Base-by-base conservation (phyloP, 805 yeast species). In the Ogataea nakhonphanomensis region DNA sequence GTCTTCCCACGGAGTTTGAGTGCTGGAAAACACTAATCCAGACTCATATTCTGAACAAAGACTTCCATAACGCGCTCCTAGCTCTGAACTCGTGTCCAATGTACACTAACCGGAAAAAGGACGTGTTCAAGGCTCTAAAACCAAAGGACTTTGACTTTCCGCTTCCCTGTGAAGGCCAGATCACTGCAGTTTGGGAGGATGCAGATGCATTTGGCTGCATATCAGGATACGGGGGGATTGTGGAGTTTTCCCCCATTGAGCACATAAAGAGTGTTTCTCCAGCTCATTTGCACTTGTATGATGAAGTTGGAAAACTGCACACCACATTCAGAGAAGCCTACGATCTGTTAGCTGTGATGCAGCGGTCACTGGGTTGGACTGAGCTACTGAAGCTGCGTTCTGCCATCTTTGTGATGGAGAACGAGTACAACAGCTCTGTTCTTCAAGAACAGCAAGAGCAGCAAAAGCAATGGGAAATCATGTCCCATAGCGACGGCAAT, bases 321-420 rank as follows among this genome's bases (percentile, higher is more conserved):
- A 75, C 79, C 4, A 76, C 85, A 1, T 76, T 77, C 45, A 62
- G 65, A 23, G 64, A 64, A 38, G 86, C 85, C 1, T 91, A 87
- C 58, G 81, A 80, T 30, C 62, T 89, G 41, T 62, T 91, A 41
- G 79, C 95, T 4, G 68, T 78, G 7, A 73, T 93, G 48, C 78
- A 81, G 3, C 73, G 81, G 13, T 64, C 71, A 17, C 67, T 81
- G 29, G 96, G 96, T 4, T 91, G 99, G 99, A 87, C 86, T 50
- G 76, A 73, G 25, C 61, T 88, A 25, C 69, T 90, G 49, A 67
- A 69, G 41, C 55, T 81, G 27, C 76, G 96, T 43, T 78, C 89
- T 1, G 65, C 70, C 13, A 79, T 84, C 0, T 91, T 91, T 62
- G 78, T 87, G 8, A 91, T 91, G 89, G 86, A 80, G 53, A 78